Evolutionary conservation across 2,329 filamentous ascomycete genomes (phyloP).

Genomic region (Trichoderma atroviride): DNA sequence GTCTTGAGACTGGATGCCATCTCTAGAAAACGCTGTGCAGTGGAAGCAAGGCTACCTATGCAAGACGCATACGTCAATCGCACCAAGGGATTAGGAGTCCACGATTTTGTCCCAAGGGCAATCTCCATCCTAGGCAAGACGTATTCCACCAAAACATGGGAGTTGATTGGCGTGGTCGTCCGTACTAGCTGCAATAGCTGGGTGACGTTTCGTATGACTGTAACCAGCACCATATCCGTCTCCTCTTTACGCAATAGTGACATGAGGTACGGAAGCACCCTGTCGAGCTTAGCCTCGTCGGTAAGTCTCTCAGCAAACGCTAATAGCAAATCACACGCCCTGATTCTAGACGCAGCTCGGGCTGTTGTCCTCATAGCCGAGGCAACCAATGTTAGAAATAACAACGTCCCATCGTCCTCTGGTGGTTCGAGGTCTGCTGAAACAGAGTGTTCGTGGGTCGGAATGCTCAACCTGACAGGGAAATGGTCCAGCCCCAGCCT

Average conservation of each 20-base stretch:
- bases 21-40: constrained; percentile 82
- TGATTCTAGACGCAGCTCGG: constrained; percentile 80
- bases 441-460: constrained; percentile 76
- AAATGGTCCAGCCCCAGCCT: constrained; percentile 66
- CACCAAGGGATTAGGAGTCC: constrained; percentile 66
- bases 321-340: constrained; percentile 87
- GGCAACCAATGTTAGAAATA: constrained; percentile 87
- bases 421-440: constrained; percentile 62
- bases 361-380: constrained; percentile 88
- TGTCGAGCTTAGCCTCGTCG: constrained; percentile 93
- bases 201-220: constrained; percentile 82
- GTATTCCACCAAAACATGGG: constrained; percentile 70
- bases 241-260: constrained; percentile 74
- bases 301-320: constrained; percentile 90
- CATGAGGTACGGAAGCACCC: constrained; percentile 88
- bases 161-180: constrained; percentile 79
- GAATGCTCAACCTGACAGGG: constrained; percentile 82
- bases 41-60: constrained; percentile 83
- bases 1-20: constrained; percentile 86
- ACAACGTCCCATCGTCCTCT: constrained; percentile 84
- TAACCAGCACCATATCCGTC: constrained; percentile 80
- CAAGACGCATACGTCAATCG: constrained; percentile 92
- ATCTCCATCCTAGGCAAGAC: constrained; percentile 66
- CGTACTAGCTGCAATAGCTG: constrained; percentile 85
- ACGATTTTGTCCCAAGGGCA: constrained; percentile 50